A percentile compares a stretch with the other conserved stretches of the same genome.
Evolutionary conservation across 2,329 filamentous ascomycete species (phyloP).

Genomic region (Penicillium sp.): DNA sequence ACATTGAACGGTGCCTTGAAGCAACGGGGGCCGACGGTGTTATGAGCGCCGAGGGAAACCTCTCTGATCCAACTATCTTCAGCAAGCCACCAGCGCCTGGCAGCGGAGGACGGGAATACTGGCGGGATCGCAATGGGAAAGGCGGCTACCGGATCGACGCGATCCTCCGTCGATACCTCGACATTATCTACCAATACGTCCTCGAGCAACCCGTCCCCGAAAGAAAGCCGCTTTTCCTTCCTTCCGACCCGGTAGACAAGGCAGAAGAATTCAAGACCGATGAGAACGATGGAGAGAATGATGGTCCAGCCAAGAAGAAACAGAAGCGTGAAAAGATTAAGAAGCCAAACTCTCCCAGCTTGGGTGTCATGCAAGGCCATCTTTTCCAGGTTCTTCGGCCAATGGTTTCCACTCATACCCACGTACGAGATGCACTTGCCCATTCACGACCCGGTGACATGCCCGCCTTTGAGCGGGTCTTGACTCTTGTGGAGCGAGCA

Average conservation of each 20-base stretch:
- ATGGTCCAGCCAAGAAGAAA: constrained; percentile 52
- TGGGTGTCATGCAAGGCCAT: constrained; percentile 83
- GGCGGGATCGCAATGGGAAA: constrained; percentile 74
- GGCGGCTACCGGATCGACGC: constrained; percentile 90
- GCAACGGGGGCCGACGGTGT: constrained; percentile 87
- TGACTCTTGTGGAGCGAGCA: constrained; percentile 72
- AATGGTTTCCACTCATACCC: constrained; percentile 75
- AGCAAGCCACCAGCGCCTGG: constrained; percentile 64
- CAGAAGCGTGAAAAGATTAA: constrained; percentile 48
- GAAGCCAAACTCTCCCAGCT: constrained; percentile 61
- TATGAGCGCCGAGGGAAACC: constrained; percentile 94
- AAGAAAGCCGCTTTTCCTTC: constrained; percentile 72
- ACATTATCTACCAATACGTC: constrained; percentile 82
- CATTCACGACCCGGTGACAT: constrained; percentile 69
- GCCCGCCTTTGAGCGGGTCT: constrained; percentile 71
- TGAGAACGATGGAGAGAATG: constrained; percentile 44
- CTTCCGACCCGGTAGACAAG: constrained; percentile 47
- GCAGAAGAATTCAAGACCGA: constrained; percentile 19
- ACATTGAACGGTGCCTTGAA: constrained; percentile 74
- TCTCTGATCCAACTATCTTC: constrained; percentile 90
- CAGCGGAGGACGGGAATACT: constrained; percentile 76
- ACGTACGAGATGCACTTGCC: constrained; percentile 83
- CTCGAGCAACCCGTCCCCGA: constrained; percentile 64
- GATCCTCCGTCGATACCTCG: constrained; percentile 81
- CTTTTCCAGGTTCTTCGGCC: constrained; percentile 88